These are phyloP conservation scores for Podila epigama DNA, from an alignment of 192 early-diverging fungal species.

Conservation along the genomic window DNA sequence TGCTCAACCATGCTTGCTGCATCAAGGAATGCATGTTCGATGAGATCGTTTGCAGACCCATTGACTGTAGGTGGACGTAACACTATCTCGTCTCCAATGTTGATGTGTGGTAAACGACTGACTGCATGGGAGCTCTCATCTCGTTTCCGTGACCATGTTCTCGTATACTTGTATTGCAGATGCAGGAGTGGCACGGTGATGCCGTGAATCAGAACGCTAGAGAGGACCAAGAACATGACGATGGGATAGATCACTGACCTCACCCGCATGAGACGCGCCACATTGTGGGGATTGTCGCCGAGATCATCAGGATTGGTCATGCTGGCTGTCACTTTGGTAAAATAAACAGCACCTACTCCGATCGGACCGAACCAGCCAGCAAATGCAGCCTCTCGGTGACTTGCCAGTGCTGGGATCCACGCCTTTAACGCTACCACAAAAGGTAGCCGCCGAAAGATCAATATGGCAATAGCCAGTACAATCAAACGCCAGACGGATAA, in stretches of 20 bases:
- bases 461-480: constrained; percentile 61
- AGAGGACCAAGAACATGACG: constrained; percentile 76
- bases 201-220: constrained; percentile 87
- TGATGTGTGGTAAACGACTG: constrained; percentile 37
- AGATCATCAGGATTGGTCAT: constrained; percentile 28
- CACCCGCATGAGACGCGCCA: constrained; percentile 19
- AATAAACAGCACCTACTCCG: constrained; percentile 59
- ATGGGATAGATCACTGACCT: constrained; percentile 57
- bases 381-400: constrained; percentile 76
- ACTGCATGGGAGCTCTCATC: constrained; percentile 41
- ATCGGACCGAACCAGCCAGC: constrained; percentile 94
- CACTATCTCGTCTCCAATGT: constrained; percentile 42
- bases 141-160: constrained; percentile 41
- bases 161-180: constrained; percentile 47
- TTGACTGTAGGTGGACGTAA: constrained; percentile 22
- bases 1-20: neutral
- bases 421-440: constrained; percentile 63
- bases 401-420: constrained; percentile 71
- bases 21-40: constrained; percentile 1
- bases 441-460: constrained; percentile 78
- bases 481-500: constrained; percentile 71
- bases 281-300: constrained; percentile 26
- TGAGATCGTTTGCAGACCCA: constrained; percentile 5
- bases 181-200: constrained; percentile 68
- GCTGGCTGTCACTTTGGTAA: constrained; percentile 40